Conservation (phyloP, 2,329 filamentous ascomycete genomes). For the Macrophomina phaseolina region DNA sequence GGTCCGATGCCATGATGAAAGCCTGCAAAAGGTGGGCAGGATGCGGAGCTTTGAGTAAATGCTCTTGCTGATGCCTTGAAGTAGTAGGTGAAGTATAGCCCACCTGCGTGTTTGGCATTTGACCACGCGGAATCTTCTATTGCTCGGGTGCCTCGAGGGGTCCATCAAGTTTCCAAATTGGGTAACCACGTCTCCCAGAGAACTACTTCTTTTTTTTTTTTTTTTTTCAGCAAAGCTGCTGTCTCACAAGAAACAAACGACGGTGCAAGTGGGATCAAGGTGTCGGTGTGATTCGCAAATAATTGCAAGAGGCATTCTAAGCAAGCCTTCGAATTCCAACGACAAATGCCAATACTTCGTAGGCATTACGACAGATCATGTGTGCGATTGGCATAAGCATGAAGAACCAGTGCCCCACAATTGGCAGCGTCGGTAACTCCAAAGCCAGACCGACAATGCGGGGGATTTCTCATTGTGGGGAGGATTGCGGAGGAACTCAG, state of each 20-base stretch:
- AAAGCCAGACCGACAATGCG: constrained; percentile 3
- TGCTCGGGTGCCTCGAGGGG: no score
- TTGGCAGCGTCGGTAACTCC: background rate
- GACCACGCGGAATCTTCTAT: no score
- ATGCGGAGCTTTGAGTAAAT: background rate
- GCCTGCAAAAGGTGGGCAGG: background rate
- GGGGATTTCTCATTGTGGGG: constrained; percentile 9
- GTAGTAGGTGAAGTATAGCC: no score
- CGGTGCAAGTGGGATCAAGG: no score
- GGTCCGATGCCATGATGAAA: background rate
- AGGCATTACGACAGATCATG: background rate
- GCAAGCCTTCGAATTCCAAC: background rate
- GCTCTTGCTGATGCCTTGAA: no score
- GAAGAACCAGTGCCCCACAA: constrained; percentile 6
- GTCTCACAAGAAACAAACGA: no score
- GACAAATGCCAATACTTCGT: constrained; percentile 2
- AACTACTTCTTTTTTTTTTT: no score
- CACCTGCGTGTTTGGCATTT: no score
- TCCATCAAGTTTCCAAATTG: no score
- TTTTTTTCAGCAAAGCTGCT: no score
- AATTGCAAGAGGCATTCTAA: background rate
- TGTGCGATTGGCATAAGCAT: background rate
- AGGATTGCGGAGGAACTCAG: constrained; percentile 11
- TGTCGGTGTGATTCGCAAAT: no score
- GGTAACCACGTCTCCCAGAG: no score